Evolutionary conservation across 352 stramenopile genomes (phyloP).

Genomic region (Globisporangium viniferum): DNA sequence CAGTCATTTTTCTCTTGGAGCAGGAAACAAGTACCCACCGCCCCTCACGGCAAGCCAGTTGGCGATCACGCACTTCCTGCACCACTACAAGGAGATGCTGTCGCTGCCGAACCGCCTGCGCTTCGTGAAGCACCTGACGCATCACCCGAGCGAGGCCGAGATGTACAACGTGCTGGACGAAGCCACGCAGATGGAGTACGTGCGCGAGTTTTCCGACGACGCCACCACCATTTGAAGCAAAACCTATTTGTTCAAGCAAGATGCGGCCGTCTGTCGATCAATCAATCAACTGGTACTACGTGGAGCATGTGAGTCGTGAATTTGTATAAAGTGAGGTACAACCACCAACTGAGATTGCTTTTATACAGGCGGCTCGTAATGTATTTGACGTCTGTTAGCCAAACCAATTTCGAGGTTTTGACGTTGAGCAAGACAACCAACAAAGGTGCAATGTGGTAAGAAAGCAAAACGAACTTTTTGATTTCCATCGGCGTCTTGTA

Average conservation of each 20-base stretch:
- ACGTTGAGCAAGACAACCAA: background rate
- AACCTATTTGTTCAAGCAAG: too few species aligned
- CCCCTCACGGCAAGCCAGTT: constrained; percentile 33
- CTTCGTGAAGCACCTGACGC: constrained; percentile 44
- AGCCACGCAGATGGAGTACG: constrained; percentile 34
- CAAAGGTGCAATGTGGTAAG: background rate
- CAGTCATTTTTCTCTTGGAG: background rate
- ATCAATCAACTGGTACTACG: background rate
- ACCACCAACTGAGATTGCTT: background rate
- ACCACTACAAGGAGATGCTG: constrained; percentile 34
- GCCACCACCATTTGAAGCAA: background rate
- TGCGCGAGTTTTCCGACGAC: constrained; percentile 35
- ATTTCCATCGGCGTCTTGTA: background rate
- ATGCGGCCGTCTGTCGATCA: background rate
- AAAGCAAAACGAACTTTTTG: background rate
- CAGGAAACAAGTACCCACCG: background rate
- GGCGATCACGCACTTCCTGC: constrained; percentile 42
- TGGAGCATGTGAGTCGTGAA: background rate
- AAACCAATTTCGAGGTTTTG: background rate
- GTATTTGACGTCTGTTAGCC: background rate
- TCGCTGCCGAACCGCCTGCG: constrained; percentile 23
- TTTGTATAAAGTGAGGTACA: background rate
- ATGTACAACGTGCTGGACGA: constrained; percentile 67
- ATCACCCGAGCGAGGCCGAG: constrained; percentile 44
- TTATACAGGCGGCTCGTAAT: background rate